These are phyloP conservation scores for Stereocaulon alpinum DNA, from an alignment of 495 filamentous ascomycete genomes.

Conservation along the genomic window DNA sequence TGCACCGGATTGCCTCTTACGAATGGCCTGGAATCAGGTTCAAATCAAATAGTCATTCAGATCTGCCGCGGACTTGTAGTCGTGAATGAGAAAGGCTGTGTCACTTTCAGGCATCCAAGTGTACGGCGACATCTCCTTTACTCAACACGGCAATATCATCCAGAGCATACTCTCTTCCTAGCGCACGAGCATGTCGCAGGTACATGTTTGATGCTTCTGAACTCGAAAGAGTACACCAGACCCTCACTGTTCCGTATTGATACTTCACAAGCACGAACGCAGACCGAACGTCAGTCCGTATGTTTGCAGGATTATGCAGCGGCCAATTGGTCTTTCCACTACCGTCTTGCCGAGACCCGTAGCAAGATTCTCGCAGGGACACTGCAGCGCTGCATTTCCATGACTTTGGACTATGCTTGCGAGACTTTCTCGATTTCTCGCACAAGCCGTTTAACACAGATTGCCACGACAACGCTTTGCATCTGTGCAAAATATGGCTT, in stretches of 20 bases:
- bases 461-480: neutral
- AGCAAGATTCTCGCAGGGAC: constrained; percentile 1
- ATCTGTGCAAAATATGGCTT: neutral
- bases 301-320: neutral
- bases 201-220: neutral
- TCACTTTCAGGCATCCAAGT: neutral
- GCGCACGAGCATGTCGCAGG: neutral
- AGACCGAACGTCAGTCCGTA: too few relatives aligned
- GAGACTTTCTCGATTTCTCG: neutral
- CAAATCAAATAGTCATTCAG: too few relatives aligned
- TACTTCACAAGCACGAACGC: too few relatives aligned
- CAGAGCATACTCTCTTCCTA: neutral
- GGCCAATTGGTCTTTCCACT: constrained; percentile 4
- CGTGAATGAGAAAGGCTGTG: neutral
- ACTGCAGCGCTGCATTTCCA: neutral
- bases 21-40: too few relatives aligned
- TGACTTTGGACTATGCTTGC: neutral
- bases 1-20: too few relatives aligned
- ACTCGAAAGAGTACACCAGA: neutral
- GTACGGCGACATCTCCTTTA: neutral
- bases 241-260: neutral
- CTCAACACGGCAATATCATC: neutral
- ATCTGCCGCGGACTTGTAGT: neutral
- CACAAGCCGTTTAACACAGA: neutral
- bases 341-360: neutral